Base-by-base conservation (phyloP, 2,329 filamentous ascomycete species). In the Coniella vitis region DNA sequence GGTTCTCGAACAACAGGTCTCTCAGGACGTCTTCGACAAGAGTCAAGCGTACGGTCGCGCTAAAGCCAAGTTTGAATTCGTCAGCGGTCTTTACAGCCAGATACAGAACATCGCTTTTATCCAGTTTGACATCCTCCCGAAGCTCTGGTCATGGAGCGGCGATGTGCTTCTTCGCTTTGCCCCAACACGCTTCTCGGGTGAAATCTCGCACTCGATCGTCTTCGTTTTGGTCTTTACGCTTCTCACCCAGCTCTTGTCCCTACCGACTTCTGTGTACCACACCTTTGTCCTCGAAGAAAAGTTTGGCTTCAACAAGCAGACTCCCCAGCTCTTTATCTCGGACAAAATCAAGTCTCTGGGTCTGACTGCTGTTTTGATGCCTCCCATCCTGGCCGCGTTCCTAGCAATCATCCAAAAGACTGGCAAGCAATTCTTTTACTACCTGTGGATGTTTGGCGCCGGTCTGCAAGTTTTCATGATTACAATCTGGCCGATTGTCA, bases 261-360 rank as follows among this genome's bases (percentile, higher is more conserved):
- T 97, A 46, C 93, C 93, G 3, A 79, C 83, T 52, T 86, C 83
- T 48, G 83, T 96, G 67, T 98, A 97, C 74, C 84, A 90, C 70
- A 93, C 89, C 12, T 98, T 98, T 63, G 87, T 97, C 41, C 75
- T 98, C 48, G 93, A 98, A 69, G 90, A 96, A 70, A 87, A 89
- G 64, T 98, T 95, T 60, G 93, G 93, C 43, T 98, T 98, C 80
- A 98, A 98, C 71, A 98, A 98, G 74, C 90, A 95, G 75, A 97
- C 93, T 0, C 73, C 89, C 48, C 83, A 83, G 66, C 76, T 97
- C 25, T 98, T 91, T 76, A 64, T 96, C 46, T 87, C 81, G 60
- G 93, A 98, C 65, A 83, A 95, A 72, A 67, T 97, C 71, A 98
- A 98, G 76, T 83, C 85, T 29, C 90, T 95, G 66, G 76, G 87